A percentile compares a stretch with the other conserved stretches of the same genome.
These are phyloP conservation scores for Pythium aquatile DNA, from an alignment of 352 stramenopile genomes.

Conservation along the genomic window DNA sequence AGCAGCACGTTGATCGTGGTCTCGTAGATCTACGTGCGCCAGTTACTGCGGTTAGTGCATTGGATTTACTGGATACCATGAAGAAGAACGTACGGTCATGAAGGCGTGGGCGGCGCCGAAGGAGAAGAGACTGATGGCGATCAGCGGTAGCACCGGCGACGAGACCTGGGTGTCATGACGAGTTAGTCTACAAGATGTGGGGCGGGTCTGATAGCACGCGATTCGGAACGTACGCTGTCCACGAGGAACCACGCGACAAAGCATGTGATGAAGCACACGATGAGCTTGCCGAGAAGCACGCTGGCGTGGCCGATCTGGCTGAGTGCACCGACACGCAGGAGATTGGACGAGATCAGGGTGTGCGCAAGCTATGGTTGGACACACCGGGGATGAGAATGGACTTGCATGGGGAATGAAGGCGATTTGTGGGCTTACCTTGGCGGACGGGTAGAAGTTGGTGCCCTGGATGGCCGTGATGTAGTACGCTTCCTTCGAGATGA, in stretches of 20 bases:
- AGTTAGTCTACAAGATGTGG: too few relatives aligned
- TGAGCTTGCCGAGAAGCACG: slow-evolving; percentile 70
- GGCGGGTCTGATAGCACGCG: too few relatives aligned
- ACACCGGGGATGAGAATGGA: background rate
- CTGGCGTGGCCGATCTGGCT: slow-evolving; percentile 69
- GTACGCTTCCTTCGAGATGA: slow-evolving; percentile 80
- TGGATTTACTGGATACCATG: background rate
- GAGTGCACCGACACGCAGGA: slow-evolving; percentile 61
- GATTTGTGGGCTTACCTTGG: slow-evolving; percentile 43
- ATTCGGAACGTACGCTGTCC: slow-evolving; percentile 41
- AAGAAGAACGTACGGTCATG: slow-evolving; percentile 53
- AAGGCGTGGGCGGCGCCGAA: slow-evolving; percentile 80
- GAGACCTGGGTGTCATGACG: slow-evolving; percentile 28
- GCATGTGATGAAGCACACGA: slow-evolving; percentile 69
- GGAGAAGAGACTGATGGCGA: slow-evolving; percentile 68
- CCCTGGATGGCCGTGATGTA: slow-evolving; percentile 83
- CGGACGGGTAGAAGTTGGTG: slow-evolving; percentile 71
- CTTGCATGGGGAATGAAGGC: background rate
- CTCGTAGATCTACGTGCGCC: slow-evolving; percentile 65
- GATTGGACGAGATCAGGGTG: slow-evolving; percentile 67
- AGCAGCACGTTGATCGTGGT: slow-evolving; percentile 84
- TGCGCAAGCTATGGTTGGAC: slow-evolving; percentile 43
- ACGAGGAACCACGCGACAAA: slow-evolving; percentile 74
- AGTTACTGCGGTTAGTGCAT: background rate
- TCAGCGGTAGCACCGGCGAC: slow-evolving; percentile 62